Base-by-base conservation (phyloP, 805 yeast genomes). In the Suhomyces tanzawaensis region DNA sequence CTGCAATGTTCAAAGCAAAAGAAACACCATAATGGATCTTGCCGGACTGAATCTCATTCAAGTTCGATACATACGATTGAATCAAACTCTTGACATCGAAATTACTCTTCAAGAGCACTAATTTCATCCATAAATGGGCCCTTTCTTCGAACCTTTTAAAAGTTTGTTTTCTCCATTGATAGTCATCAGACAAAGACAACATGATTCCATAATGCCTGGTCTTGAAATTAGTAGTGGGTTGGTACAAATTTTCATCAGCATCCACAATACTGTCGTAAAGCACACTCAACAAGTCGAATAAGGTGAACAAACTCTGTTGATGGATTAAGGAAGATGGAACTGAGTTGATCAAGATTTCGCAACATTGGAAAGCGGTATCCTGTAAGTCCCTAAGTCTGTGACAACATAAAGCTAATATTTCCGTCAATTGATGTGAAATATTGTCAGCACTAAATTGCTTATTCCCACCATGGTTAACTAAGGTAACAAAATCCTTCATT, bases 1-100 rank as follows among this genome's bases (percentile, higher is more conserved):
- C 88, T 1, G 95, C 95, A 81, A 88, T 76, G 47, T 86, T 93
- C 41, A 90, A 66, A 0, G 99, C 98, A 70, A 91, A 86, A 0
- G 95, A 82, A 34, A 89, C 82, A 38, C 98, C 98, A 52, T 75
- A 81, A 40, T 85, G 82, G 29, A 85, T 74, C 5, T 36, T 44
- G 7, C 30, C 28, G 9, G 21, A 21, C 8, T 25, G 15, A 2
- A 33, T 25, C 16, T 33, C 29, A 23, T 48, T 60, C 15, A 46
- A 27, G 12, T 52, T 60, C 1, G 87, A 72, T 3, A 89, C 77
- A 52, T 91, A 93, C 0, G 83, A 69, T 52, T 86, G 93, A 32
- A 93, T 68, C 46, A 91, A 68, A 30, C 88, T 78, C 57, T 85
- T 89, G 56, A 85, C 74, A 51, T 90, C 96, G 35, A 78, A 77